These are phyloP conservation scores for Aegilops speltoides DNA, from an alignment of 176 grass and related monocot species.

Conservation along the genomic window DNA sequence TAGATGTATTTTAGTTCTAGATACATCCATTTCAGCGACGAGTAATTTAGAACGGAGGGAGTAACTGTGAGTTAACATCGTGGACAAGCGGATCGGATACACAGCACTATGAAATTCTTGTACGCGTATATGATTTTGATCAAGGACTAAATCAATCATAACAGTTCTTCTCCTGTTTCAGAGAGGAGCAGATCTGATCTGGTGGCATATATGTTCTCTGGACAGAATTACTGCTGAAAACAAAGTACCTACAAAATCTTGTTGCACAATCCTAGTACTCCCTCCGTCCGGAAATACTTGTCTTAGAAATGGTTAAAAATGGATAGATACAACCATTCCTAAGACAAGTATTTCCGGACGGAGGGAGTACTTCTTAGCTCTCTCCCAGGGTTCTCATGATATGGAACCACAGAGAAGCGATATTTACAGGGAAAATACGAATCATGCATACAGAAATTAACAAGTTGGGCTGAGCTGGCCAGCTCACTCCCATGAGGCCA, in stretches of 20 bases:
- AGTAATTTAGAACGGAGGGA: too few relatives aligned
- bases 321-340: too few relatives aligned
- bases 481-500: background rate
- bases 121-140: background rate
- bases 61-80: background rate
- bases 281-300: too few relatives aligned
- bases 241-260: background rate
- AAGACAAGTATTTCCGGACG: too few relatives aligned
- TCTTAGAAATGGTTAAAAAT: too few relatives aligned
- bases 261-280: background rate
- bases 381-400: background rate
- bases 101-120: background rate
- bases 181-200: background rate
- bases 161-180: background rate
- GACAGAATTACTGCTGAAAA: background rate
- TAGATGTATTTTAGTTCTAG: too few relatives aligned
- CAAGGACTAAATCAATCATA: background rate
- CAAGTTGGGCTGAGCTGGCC: background rate
- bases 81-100: background rate
- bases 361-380: background rate
- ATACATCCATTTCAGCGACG: too few relatives aligned
- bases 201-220: background rate
- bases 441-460: background rate
- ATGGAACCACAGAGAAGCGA: background rate
- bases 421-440: background rate